phyloP scores from a whole-genome alignment of 306 rosid species.

The Gastrolobium villosum region DNA sequence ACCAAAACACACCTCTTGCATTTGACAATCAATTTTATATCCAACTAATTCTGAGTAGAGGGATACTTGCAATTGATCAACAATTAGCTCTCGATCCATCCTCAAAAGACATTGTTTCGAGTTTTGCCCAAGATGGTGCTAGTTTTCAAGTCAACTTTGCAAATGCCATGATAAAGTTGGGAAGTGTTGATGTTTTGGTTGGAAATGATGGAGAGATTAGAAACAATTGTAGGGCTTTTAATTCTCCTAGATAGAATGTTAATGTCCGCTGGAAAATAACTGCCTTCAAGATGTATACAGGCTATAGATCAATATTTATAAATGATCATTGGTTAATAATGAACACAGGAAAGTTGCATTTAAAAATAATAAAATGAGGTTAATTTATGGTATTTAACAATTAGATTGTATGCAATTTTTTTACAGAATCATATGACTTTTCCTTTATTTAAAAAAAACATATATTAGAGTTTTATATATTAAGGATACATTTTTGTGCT shows the following conservation, averaged over 20 bases:
- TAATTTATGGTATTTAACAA: no score
- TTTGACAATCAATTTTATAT: conserved; percentile 52
- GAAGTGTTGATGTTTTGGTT: conserved; percentile 44
- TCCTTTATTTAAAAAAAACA: no score
- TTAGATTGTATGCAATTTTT: no score
- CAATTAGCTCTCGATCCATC: conserved; percentile 46
- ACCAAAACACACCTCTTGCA: conserved; percentile 44
- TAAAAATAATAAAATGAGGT: no score
- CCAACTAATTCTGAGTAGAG: conserved; percentile 45
- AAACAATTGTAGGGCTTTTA: conserved; percentile 54
- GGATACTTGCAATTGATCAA: conserved; percentile 56
- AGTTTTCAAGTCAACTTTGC: conserved; percentile 49
- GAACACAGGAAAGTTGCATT: no score
- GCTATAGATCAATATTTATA: no score
- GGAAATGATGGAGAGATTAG: conserved; percentile 54
- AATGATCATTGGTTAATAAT: no score
- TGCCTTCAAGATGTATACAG: no score
- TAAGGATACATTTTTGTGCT: no score
- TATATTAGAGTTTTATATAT: no score
- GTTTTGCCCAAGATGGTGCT: conserved; percentile 40
- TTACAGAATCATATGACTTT: no score
- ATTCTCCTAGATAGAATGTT: background rate
- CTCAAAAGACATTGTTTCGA: conserved; percentile 32
- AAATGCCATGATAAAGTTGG: conserved; percentile 55
- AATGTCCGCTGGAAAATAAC: no score